Base-by-base conservation (phyloP, 2,329 filamentous ascomycete genomes). In the Epichloe typhina region DNA sequence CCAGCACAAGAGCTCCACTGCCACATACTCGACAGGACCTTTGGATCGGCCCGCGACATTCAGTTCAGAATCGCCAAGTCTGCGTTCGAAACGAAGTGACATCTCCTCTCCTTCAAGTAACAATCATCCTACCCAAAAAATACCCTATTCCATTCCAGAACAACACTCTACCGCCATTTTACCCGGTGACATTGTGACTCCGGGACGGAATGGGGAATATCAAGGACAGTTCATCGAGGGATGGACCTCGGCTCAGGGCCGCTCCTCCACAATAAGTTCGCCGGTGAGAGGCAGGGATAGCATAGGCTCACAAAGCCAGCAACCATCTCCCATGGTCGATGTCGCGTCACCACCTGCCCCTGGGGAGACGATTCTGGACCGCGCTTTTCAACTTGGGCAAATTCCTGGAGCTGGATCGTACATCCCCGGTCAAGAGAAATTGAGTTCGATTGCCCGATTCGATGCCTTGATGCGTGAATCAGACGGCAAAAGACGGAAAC, bases 291-390 rank as follows among this genome's bases (percentile, higher is more conserved):
- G 69, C 3, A 72, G 76, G 6, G 76, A 74, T 43, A 80, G 77
- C 57, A 68, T 80, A 46, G 69, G 74, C 54, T 80, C 77, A 1
- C 71, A 74, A 12, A 65, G 68, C 15, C 68, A 70, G 4, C 63
- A 66, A 17, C 58, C 60, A 9, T 46, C 35, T 12, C 61, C 64
- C 12, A 59, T 71, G 8, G 57, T 69, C 2, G 66, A 72, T 40
- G 72, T 73, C 1, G 72, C 70, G 57, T 75, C 76, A 0, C 76
- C 77, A 0, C 73, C 76, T 2, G 66, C 64, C 0, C 76, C 76
- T 2, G 72, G 80, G 15, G 80, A 84, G 63, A 83, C 81, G 0
- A 84, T 84, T 48, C 63, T 84, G n/a, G 81, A 84, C 60, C 68
- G 81, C 39, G 81, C 81, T 0, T 84, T 84, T 57, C 78, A 82